Evolutionary conservation across 2,329 filamentous ascomycete species (phyloP).

Genomic region (Aspergillus sp.): DNA sequence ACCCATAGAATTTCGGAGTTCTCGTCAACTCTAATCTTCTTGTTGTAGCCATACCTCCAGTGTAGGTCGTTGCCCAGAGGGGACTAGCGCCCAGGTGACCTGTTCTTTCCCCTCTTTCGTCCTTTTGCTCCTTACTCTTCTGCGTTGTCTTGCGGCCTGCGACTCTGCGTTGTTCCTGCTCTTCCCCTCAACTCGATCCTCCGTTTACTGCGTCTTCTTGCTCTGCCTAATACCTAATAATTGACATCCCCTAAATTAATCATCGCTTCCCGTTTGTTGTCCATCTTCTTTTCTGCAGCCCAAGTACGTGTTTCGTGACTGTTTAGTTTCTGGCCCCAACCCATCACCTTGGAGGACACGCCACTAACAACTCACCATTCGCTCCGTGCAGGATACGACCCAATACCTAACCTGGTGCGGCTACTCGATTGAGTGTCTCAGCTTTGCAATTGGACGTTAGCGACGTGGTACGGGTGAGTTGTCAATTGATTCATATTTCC

Average conservation of each 20-base stretch:
- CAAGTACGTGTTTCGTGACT: not conserved
- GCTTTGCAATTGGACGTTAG: constrained; percentile 9
- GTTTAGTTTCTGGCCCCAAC: constrained; percentile 8
- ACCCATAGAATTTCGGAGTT: not conserved
- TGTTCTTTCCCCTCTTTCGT: constrained; percentile 13
- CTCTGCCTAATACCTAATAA: constrained; percentile 7
- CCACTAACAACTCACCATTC: constrained; percentile 6
- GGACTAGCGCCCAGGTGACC: constrained; percentile 12
- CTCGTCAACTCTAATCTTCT: not conserved
- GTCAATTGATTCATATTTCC: constrained; percentile 1
- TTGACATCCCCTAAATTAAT: not conserved
- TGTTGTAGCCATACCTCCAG: not conserved
- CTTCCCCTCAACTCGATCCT: not conserved
- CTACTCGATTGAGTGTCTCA: not conserved
- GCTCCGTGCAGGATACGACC: constrained; percentile 3
- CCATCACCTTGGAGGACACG: not conserved
- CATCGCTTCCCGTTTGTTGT: not conserved
- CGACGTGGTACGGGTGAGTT: constrained; percentile 12
- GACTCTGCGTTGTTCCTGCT: constrained; percentile 6
- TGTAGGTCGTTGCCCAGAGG: constrained; percentile 6
- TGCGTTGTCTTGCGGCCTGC: constrained; percentile 17
- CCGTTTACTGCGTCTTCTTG: not conserved
- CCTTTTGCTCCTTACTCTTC: constrained; percentile 25
- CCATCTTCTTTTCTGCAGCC: not conserved
- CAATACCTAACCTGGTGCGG: not conserved